A percentile compares a stretch with the other conserved stretches of the same genome.
phyloP scores from a whole-genome alignment of 1,139 yeast genomes.

The Suhomyces yuchorum region DNA sequence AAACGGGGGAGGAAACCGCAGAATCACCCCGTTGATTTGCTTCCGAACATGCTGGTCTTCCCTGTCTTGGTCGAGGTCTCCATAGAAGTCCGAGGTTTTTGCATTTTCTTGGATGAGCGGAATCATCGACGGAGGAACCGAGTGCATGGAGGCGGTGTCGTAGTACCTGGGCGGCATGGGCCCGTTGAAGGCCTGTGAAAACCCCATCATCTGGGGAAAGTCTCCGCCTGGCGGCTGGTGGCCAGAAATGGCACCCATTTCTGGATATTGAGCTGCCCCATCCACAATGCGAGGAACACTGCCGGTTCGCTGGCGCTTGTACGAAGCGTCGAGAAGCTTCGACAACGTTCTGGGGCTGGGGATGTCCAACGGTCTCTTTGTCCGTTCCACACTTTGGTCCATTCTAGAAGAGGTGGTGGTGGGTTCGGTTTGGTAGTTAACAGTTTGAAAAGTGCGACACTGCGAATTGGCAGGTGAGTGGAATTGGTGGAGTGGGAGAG shows the following conservation, averaged over 20 bases:
- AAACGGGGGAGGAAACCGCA: slow-evolving; percentile 45
- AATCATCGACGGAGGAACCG: slow-evolving; percentile 40
- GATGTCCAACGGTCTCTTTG: slow-evolving; percentile 15
- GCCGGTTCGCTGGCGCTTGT: slow-evolving; percentile 10
- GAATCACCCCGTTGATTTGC: slow-evolving; percentile 32
- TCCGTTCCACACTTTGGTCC: slow-evolving; percentile 6
- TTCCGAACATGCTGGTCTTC: slow-evolving; percentile 18
- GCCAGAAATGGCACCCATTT: not conserved
- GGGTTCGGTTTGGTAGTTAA: not conserved
- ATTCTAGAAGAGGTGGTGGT: slow-evolving; percentile 3
- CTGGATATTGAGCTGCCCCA: not conserved
- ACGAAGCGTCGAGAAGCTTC: slow-evolving; percentile 15
- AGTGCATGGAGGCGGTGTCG: slow-evolving; percentile 22
- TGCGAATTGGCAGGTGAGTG: not conserved
- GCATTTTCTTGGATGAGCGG: slow-evolving; percentile 43
- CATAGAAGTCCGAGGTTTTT: slow-evolving; percentile 35
- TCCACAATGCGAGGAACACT: slow-evolving; percentile 13
- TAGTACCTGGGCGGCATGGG: slow-evolving; percentile 7
- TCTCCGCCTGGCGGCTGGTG: not conserved
- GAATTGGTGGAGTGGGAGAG: too few species aligned
- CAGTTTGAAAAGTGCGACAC: not conserved
- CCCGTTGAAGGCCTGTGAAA: not conserved
- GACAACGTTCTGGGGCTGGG: slow-evolving; percentile 20
- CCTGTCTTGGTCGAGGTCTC: slow-evolving; percentile 32
- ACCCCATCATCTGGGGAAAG: not conserved